phyloP scores from a whole-genome alignment of 306 rosid genomes.

The Pyrus communis region DNA sequence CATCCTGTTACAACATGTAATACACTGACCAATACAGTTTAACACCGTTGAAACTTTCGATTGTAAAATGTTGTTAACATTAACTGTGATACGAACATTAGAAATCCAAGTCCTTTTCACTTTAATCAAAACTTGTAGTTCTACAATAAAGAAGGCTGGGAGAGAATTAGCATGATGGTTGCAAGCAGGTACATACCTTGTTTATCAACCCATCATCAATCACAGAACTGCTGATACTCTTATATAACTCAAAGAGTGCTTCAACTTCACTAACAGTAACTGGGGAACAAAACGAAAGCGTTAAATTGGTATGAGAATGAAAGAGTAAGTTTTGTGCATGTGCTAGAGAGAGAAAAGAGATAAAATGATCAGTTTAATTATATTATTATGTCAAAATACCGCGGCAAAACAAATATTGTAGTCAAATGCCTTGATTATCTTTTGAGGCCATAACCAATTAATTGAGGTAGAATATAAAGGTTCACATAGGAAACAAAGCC shows the following conservation, averaged over 20 bases:
- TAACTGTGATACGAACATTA: not conserved
- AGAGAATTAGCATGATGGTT: not conserved
- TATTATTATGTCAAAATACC: not conserved
- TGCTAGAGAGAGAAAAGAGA: not conserved
- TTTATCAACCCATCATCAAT: slow-evolving; percentile 81
- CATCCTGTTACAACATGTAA: not conserved
- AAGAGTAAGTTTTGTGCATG: not conserved
- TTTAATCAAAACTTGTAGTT: not conserved
- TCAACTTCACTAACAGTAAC: slow-evolving; percentile 85
- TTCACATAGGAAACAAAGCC: not conserved
- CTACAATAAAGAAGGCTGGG: not conserved
- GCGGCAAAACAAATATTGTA: not conserved
- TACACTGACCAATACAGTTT: not conserved
- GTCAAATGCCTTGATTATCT: not conserved
- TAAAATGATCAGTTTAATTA: not conserved
- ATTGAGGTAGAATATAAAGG: not conserved
- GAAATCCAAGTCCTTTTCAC: not conserved
- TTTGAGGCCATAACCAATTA: not conserved
- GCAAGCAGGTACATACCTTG: slow-evolving; percentile 44
- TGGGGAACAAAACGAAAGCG: slow-evolving; percentile 23
- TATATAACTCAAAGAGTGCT: slow-evolving; percentile 84
- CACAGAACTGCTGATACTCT: slow-evolving; percentile 72
- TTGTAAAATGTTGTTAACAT: not conserved
- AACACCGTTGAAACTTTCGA: not conserved
- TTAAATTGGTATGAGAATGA: not conserved